phyloP scores from a whole-genome alignment of 2,329 filamentous ascomycete genomes.

The Cladosporium sp. region DNA sequence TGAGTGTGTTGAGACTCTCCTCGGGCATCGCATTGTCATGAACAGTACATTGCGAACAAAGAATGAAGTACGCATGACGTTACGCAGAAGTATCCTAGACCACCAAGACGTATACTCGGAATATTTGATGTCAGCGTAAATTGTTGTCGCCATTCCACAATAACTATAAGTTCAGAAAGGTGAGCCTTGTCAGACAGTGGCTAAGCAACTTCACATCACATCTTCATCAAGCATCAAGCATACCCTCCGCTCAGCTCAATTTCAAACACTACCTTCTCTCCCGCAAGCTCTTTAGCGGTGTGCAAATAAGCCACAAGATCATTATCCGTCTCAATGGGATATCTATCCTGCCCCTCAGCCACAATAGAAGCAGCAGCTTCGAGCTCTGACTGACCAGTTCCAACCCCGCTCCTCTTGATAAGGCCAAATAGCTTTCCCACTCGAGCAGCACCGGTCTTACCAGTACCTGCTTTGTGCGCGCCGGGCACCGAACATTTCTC shows the following conservation, averaged over 20 bases:
- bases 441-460: constrained; percentile 57
- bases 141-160: too few species aligned
- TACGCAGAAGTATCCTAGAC: too few species aligned
- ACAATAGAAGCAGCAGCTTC: constrained; percentile 14
- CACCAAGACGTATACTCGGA: too few species aligned
- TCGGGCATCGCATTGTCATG: too few species aligned
- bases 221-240: too few species aligned
- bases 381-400: background rate
- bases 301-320: constrained; percentile 67
- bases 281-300: constrained; percentile 51
- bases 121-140: too few species aligned
- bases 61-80: too few species aligned
- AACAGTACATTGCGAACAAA: too few species aligned
- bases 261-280: constrained; percentile 50
- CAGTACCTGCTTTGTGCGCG: constrained; percentile 57
- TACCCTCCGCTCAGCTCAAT: constrained; percentile 24
- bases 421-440: constrained; percentile 60
- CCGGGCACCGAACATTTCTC: constrained; percentile 56
- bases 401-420: constrained; percentile 50
- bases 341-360: constrained; percentile 57
- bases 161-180: too few species aligned
- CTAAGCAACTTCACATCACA: too few species aligned
- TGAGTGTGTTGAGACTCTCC: too few species aligned
- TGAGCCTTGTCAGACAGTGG: too few species aligned
- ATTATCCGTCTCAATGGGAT: constrained; percentile 65